Evolutionary conservation across 2,329 filamentous ascomycete species (phyloP).

Genomic region (Alternaria gaisen): DNA sequence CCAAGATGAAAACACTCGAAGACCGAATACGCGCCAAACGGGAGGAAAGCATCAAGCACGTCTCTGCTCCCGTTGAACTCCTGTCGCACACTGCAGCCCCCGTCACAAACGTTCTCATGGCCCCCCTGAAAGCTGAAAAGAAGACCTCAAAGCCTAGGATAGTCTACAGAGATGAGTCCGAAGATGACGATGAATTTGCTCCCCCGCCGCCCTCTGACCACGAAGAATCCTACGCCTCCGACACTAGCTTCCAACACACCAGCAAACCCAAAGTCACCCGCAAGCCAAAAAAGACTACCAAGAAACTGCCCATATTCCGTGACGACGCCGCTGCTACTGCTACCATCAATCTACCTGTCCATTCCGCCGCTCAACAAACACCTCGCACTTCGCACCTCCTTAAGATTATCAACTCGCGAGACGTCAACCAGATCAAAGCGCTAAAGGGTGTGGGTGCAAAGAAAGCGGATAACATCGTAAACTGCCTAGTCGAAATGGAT

Average conservation of each 20-base stretch:
- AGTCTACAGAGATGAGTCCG: slow-evolving; percentile 26
- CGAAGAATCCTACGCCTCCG: slow-evolving; percentile 51
- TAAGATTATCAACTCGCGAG: slow-evolving; percentile 76
- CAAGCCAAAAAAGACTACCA: slow-evolving; percentile 43
- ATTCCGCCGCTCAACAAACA: slow-evolving; percentile 47
- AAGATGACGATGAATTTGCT: slow-evolving; percentile 56
- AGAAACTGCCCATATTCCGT: slow-evolving; percentile 51
- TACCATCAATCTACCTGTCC: slow-evolving; percentile 2
- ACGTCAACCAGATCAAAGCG: slow-evolving; percentile 70
- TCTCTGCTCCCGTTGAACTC: slow-evolving; percentile 23
- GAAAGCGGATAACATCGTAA: slow-evolving; percentile 67
- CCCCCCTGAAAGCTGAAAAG: slow-evolving; percentile 41
- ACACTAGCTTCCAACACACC: slow-evolving; percentile 50
- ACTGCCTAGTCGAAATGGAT: slow-evolving; percentile 59
- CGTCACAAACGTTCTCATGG: slow-evolving; percentile 50
- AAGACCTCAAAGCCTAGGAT: slow-evolving; percentile 30
- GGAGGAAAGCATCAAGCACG: slow-evolving; percentile 35
- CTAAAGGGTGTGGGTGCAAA: slow-evolving; percentile 77
- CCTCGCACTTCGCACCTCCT: slow-evolving; percentile 71
- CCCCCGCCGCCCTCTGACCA: slow-evolving; percentile 47
- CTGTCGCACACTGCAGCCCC: slow-evolving; percentile 24
- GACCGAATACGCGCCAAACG: slow-evolving; percentile 58
- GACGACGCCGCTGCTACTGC: slow-evolving; percentile 30
- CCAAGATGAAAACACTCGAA: slow-evolving; percentile 64
- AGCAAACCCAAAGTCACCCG: slow-evolving; percentile 44